Base-by-base conservation (phyloP, 306 rosid species). In the Phaseolus lunatus region DNA sequence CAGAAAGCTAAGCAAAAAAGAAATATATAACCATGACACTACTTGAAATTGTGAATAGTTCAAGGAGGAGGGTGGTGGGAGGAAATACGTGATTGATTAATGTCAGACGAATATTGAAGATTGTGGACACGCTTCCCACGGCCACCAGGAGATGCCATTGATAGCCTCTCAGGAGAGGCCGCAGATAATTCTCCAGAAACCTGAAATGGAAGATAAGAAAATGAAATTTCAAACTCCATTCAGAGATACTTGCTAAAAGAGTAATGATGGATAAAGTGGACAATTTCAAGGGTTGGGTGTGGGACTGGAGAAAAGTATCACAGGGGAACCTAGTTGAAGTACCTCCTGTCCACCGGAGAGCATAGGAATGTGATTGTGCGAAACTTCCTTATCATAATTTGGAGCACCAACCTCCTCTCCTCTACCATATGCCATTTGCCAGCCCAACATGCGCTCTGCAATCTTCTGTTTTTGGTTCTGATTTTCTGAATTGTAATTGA, bases 181-280 rank as follows among this genome's bases (percentile, higher is more conserved):
- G 96, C 96, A 67, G 99, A 95, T 64, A 95, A 53, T 77, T 95
- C 99, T 81, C 99, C 99, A 41, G 97, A 95, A 43, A 89, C 93
- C 97, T 95, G 78, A 76, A 70, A 75, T 73, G 47, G 52, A 67
- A 79, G 50, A 33, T 12, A 72, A 49, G 44, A 69, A 58, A 62
- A 65, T 24, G 3, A 2, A 56, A 56, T 56, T 22, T 71, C 37
- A 45, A 26, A 66, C 61, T 66, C 65, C 53, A 15, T 31, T 8
- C 6, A 52, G 13, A 33, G 57, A 78, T 45, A 12, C 52, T 56
- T 18, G 31, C 61, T 67, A 22, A 70, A 48, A 35, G 22, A 65
- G 63, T 26, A 26, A 41, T 3, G 67, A 53, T 19, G 44, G 72
- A 29, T 49, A 77, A 61, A 41, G 31, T 15, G 59, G 16, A 39